Conservation (phyloP, 108 stramenopile genomes). For the Licmophora abbreviata region DNA sequence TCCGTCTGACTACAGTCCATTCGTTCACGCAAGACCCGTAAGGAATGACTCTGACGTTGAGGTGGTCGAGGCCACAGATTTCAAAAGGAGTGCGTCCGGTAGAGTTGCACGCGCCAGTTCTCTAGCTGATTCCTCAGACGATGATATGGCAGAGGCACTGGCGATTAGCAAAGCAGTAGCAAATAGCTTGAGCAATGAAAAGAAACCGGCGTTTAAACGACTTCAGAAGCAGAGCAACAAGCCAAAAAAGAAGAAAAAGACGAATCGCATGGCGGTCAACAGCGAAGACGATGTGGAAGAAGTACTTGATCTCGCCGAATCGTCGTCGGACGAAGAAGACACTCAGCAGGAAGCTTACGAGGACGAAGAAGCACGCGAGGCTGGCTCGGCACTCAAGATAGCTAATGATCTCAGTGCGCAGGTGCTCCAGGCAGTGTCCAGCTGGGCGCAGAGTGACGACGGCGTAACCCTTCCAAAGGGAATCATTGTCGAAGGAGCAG, state of each 20-base stretch:
- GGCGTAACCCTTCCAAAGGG: conserved; percentile 15
- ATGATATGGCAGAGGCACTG: too few species aligned
- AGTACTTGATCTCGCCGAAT: conserved; percentile 1
- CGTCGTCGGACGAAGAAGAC: conserved; percentile 29
- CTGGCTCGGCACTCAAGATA: conserved; percentile 41
- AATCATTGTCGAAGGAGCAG: conserved; percentile 59
- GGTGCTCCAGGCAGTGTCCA: conserved; percentile 46
- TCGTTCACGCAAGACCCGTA: too few species aligned
- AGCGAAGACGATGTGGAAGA: conserved; percentile 8
- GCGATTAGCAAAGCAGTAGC: too few species aligned
- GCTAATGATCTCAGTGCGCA: conserved; percentile 63
- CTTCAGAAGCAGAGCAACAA: conserved; percentile 9
- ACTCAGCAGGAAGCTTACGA: conserved; percentile 41
- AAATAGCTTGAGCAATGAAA: too few species aligned
- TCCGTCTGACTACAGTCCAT: too few species aligned
- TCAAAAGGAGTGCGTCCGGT: too few species aligned
- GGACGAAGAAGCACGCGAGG: conserved; percentile 56
- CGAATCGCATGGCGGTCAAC: not conserved
- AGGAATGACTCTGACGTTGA: too few species aligned
- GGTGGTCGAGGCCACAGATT: too few species aligned
- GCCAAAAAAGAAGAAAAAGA: conserved; percentile 13
- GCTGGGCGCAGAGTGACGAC: conserved; percentile 28
- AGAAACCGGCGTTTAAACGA: not conserved
- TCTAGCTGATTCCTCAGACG: too few species aligned
- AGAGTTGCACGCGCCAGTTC: too few species aligned